Conservation (phyloP, 345 rosid genomes). For the Melaleuca quinquenervia region DNA sequence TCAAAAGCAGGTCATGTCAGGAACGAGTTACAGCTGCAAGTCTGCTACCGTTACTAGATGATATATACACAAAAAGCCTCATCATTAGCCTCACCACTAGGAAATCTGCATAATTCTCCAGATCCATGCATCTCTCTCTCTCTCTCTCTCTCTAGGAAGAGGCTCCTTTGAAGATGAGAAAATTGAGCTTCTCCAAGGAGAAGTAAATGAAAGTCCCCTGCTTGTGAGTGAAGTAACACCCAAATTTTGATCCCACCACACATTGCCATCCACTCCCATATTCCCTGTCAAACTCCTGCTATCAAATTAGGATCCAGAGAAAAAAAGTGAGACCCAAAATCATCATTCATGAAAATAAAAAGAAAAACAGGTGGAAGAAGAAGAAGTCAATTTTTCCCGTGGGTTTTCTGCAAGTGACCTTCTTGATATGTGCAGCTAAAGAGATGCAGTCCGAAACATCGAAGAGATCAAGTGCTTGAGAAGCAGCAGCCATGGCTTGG, state of each 20-base stretch:
- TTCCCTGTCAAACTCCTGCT: slow-evolving; percentile 28
- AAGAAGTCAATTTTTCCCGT: not conserved
- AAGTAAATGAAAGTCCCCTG: slow-evolving; percentile 39
- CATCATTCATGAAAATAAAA: not conserved
- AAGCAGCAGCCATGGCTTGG: slow-evolving; percentile 81
- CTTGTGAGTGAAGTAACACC: slow-evolving; percentile 37
- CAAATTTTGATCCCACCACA: slow-evolving; percentile 41
- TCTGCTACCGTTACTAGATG: not conserved
- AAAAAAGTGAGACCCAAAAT: not conserved
- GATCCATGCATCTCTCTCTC: not conserved
- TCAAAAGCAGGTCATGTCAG: not conserved
- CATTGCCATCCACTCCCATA: slow-evolving; percentile 45
- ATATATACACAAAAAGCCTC: not conserved
- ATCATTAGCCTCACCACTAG: not conserved
- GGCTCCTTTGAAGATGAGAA: slow-evolving; percentile 42
- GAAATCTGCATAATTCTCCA: not conserved
- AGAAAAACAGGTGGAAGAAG: not conserved
- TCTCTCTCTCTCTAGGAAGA: slow-evolving; percentile 7
- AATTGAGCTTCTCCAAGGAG: slow-evolving; percentile 32
- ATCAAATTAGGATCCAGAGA: not conserved
- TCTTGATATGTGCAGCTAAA: slow-evolving; percentile 33
- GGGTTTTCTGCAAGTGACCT: slow-evolving; percentile 11
- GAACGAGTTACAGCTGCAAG: not conserved
- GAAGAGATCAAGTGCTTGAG: slow-evolving; percentile 42
- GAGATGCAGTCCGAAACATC: slow-evolving; percentile 31